Evolutionary conservation across 2,329 filamentous ascomycete species (phyloP).

Genomic region (Colletotrichum godetiae): DNA sequence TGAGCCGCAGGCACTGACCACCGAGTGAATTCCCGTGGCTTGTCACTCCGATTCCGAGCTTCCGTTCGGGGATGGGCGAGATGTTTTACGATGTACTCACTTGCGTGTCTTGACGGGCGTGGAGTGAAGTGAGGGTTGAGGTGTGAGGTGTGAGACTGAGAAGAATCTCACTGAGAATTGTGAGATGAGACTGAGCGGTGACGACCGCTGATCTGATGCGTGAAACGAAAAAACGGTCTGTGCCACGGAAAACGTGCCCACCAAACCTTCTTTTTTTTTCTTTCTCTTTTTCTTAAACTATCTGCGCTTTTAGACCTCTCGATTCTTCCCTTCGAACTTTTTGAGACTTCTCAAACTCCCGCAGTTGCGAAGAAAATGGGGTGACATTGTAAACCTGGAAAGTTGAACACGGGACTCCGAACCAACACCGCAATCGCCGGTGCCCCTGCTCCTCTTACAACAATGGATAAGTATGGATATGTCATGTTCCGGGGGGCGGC

Average conservation of each 20-base stretch:
- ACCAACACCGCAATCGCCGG: not conserved
- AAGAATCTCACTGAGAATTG: not conserved
- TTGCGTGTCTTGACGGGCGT: not conserved
- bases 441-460: not conserved
- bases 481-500: not conserved
- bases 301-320: not conserved
- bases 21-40: not conserved
- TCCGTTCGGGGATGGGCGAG: conserved; percentile 1
- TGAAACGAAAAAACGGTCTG: conserved; percentile 35
- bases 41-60: conserved; percentile 1
- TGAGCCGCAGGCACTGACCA: conserved; percentile 13
- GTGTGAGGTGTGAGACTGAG: conserved; percentile 1
- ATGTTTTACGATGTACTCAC: no score
- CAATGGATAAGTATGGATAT: not conserved
- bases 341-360: not conserved
- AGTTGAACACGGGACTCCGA: not conserved
- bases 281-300: not conserved
- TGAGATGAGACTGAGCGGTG: conserved; percentile 25
- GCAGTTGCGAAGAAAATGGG: not conserved
- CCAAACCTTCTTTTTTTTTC: conserved; percentile 18
- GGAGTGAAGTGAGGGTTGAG: not conserved
- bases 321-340: not conserved
- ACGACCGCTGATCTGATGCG: conserved; percentile 2
- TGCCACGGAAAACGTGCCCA: conserved; percentile 23
- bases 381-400: not conserved